Conservation (phyloP, 345 rosid genomes). For the Theobroma cacao region DNA sequence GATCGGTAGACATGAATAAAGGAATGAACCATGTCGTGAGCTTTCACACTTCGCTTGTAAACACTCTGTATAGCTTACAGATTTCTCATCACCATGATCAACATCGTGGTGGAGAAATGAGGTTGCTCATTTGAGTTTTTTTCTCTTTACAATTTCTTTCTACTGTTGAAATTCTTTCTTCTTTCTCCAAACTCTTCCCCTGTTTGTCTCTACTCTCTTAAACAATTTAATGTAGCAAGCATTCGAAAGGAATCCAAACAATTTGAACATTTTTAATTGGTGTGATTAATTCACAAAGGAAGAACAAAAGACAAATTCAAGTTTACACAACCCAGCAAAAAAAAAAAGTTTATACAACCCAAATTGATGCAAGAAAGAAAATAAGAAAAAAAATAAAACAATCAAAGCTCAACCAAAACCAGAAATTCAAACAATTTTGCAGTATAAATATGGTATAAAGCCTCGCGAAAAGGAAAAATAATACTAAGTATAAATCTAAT, state of each 20-base stretch:
- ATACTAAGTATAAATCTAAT: background rate
- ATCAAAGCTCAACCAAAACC: background rate
- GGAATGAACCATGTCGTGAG: background rate
- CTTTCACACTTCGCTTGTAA: background rate
- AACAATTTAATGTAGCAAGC: background rate
- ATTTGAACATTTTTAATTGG: background rate
- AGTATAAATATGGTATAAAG: background rate
- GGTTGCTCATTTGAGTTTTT: too few relatives aligned
- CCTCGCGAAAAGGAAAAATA: background rate
- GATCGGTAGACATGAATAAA: background rate
- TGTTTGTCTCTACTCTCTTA: background rate
- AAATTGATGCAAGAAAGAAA: background rate
- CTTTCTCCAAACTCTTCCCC: background rate
- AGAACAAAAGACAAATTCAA: background rate
- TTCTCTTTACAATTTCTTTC: too few relatives aligned
- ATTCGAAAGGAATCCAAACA: background rate
- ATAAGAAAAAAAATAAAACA: background rate
- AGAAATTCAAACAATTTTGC: background rate
- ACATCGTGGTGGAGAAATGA: too few relatives aligned
- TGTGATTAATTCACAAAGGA: background rate
- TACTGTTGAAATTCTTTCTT: background rate
- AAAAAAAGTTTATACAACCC: background rate
- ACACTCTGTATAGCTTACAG: constrained; percentile 1
- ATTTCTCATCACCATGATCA: background rate
- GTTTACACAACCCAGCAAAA: background rate